phyloP scores from a whole-genome alignment of 805 yeast genomes.

The Hanseniaspora lachancei region DNA sequence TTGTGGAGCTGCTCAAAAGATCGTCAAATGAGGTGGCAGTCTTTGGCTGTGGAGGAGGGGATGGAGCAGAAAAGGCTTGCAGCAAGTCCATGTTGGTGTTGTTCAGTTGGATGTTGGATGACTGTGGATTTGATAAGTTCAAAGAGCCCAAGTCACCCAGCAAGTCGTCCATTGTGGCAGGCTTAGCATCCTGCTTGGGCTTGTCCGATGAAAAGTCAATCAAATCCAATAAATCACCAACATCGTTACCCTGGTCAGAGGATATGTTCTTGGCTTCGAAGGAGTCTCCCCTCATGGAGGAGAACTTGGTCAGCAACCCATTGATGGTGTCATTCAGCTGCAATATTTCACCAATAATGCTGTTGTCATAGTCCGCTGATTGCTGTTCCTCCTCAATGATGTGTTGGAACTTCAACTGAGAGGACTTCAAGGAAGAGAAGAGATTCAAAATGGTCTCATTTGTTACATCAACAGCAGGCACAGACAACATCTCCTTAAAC shows the following conservation, averaged over 20 bases:
- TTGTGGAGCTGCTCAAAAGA: constrained; percentile 16
- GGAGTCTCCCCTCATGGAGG: constrained; percentile 52
- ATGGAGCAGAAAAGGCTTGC: constrained; percentile 17
- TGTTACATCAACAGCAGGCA: constrained; percentile 28
- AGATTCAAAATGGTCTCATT: constrained; percentile 69
- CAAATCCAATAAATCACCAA: constrained; percentile 38
- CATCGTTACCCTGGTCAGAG: constrained; percentile 27
- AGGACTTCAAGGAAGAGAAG: constrained; percentile 60
- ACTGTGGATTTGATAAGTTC: constrained; percentile 34
- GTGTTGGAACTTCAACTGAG: constrained; percentile 77
- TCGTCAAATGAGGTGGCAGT: constrained; percentile 10
- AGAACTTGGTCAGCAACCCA: constrained; percentile 52
- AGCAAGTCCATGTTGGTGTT: constrained; percentile 16
- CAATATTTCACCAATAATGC: constrained; percentile 50
- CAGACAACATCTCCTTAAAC: constrained; percentile 70
- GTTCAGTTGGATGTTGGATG: constrained; percentile 19
- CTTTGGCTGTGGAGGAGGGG: constrained; percentile 18
- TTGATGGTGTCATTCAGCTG: constrained; percentile 65
- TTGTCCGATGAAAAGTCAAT: constrained; percentile 63
- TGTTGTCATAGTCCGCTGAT: constrained; percentile 32
- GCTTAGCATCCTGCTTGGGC: constrained; percentile 16
- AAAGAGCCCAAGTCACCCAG: constrained; percentile 58
- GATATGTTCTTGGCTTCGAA: constrained; percentile 37
- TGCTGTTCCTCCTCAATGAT: constrained; percentile 71
- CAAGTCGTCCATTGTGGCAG: constrained; percentile 42